Base-by-base conservation (phyloP, 441 rosid species). In the Kokia cookei region DNA sequence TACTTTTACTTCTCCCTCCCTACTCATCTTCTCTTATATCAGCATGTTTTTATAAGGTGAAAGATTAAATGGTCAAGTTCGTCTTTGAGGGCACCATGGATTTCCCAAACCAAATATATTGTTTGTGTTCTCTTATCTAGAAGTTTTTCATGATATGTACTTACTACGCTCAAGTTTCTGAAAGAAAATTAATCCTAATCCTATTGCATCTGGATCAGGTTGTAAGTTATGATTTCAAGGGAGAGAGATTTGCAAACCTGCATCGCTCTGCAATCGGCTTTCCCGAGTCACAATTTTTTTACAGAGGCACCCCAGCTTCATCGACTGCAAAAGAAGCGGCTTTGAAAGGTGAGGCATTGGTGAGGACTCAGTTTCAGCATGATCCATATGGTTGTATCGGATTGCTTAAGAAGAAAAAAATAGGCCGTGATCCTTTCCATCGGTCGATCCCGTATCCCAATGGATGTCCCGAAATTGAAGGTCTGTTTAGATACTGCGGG, bases 211-310 rank as follows among this genome's bases (percentile, higher is more conserved):
- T 78, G 53, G 53, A n/a, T 67, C 77, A 93, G 99, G 97, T 91
- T 73, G 97, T 95, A 58, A 90, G 99, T 68, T 95, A 93, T 75
- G 97, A 95, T 69, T 95, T 90, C 83, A 93, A 95, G 77, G 88
- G 85, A 80, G 93, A 87, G 70, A 91, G 99, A 75, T 95, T 93
- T 70, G 85, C 93, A 7, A 86, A 85, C 65, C 78, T 91, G 77
- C 98, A 93, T 77, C 92, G 99, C 8, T 75, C 90, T 43, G 99
- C 98, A 11, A 87, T 95, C 42, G 82, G 89, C 27, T 95, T 95
- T 79, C 98, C 98, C 0, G 91, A 89, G 62, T 84, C 89, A 1
- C 89, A 93, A 68, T 93, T 95, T 83, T 86, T 84, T 69, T 95
- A 85, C 77, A 27, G 73, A 8, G 99, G 99, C 65, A 91, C 98